A percentile compares a stretch with the other conserved stretches of the same genome.
Evolutionary conservation across 345 rosid genomes (phyloP).

Genomic region (Bruguiera sexangula): DNA sequence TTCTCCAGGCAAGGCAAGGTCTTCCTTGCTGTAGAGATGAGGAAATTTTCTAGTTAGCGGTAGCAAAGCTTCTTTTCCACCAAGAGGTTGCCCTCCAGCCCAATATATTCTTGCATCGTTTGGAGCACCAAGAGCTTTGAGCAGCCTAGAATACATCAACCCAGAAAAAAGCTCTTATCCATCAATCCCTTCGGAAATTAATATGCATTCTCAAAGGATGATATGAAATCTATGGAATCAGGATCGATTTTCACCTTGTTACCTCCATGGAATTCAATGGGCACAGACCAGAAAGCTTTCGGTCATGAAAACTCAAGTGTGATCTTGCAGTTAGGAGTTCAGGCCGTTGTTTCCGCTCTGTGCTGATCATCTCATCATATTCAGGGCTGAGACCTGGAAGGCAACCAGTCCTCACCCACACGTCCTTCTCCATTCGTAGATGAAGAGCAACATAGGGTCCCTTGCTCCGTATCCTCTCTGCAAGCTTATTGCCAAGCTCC

Average conservation of each 20-base stretch:
- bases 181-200: background rate
- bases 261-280: constrained; percentile 87
- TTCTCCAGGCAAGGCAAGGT: constrained; percentile 76
- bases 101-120: constrained; percentile 65
- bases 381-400: constrained; percentile 69
- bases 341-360: constrained; percentile 76
- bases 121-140: constrained; percentile 88
- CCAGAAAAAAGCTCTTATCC: background rate
- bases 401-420: constrained; percentile 97
- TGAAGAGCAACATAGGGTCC: constrained; percentile 94
- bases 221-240: background rate
- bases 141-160: constrained; percentile 49
- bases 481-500: constrained; percentile 77
- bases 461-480: constrained; percentile 70
- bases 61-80: constrained; percentile 69
- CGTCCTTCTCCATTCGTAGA: constrained; percentile 86
- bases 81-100: constrained; percentile 96
- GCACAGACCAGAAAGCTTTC: constrained; percentile 89
- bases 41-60: constrained; percentile 67
- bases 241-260: constrained; percentile 49
- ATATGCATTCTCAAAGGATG: too few relatives aligned
- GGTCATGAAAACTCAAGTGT: constrained; percentile 69
- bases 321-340: constrained; percentile 86
- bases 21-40: constrained; percentile 73
- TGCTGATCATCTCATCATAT: constrained; percentile 64